Evolutionary conservation across 768 basidiomycete genomes (phyloP).

Genomic region (Phaeotremella skinneri): DNA sequence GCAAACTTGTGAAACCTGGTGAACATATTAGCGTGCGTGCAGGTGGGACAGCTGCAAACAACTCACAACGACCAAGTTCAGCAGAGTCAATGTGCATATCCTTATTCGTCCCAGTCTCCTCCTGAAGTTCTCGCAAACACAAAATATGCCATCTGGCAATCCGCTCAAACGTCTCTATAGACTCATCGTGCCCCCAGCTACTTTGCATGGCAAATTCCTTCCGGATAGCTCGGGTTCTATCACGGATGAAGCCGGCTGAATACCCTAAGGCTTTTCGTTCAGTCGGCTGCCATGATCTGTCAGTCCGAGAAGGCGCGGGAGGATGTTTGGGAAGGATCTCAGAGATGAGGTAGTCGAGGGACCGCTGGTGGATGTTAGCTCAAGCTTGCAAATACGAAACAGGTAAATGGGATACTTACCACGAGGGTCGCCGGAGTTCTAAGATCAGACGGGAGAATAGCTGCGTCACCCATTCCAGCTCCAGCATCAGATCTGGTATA

Average conservation of each 20-base stretch:
- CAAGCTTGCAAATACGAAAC: not conserved
- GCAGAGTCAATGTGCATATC: conserved; percentile 47
- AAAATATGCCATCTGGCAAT: conserved; percentile 93
- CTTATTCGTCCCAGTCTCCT: conserved; percentile 49
- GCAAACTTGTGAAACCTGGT: conserved; percentile 82
- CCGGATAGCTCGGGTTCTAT: conserved; percentile 82
- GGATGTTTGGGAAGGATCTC: conserved; percentile 65
- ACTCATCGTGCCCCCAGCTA: conserved; percentile 63
- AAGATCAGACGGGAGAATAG: conserved; percentile 80
- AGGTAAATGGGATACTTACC: conserved; percentile 52
- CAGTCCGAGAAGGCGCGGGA: conserved; percentile 49
- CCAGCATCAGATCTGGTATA: conserved; percentile 89
- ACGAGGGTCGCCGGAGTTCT: conserved; percentile 80
- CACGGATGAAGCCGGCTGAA: conserved; percentile 70
- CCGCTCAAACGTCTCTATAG: conserved; percentile 87
- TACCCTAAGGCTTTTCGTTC: conserved; percentile 54
- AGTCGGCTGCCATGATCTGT: conserved; percentile 2
- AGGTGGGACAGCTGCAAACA: not conserved
- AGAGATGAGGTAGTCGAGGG: conserved; percentile 89
- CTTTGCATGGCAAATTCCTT: conserved; percentile 95
- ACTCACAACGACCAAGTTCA: conserved; percentile 56
- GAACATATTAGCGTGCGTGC: conserved; percentile 2
- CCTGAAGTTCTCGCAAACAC: conserved; percentile 59
- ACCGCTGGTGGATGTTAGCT: conserved; percentile 57
- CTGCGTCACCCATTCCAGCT: conserved; percentile 60